These are phyloP conservation scores for Penicillium sp. DNA, from an alignment of 2,329 filamentous ascomycete genomes.

Conservation along the genomic window DNA sequence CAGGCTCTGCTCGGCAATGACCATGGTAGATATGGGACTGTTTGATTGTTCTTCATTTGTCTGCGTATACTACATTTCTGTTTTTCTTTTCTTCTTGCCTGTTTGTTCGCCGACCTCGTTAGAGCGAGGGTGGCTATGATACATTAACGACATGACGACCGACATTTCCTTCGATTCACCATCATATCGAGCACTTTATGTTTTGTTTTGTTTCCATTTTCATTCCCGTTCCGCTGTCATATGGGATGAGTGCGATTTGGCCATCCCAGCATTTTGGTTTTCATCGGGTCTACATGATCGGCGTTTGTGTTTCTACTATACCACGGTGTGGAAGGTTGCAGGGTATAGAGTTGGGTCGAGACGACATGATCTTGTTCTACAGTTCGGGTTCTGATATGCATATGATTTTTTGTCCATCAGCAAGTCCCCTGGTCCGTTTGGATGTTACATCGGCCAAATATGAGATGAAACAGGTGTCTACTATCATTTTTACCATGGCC, in stretches of 20 bases:
- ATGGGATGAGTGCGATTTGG: neutral
- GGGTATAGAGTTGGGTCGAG: neutral
- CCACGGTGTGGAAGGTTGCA: neutral
- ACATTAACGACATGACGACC: slow-evolving; percentile 14
- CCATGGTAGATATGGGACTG: slow-evolving; percentile 38
- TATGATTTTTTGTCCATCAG: no score
- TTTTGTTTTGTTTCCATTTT: neutral
- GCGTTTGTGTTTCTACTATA: neutral
- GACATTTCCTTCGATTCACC: neutral
- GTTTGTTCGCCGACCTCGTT: neutral
- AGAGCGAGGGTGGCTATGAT: neutral
- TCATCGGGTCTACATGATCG: neutral
- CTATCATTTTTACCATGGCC: neutral
- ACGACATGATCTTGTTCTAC: neutral
- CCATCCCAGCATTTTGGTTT: neutral
- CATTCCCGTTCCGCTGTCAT: neutral
- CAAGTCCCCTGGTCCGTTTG: no score
- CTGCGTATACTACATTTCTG: neutral
- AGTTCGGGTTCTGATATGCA: neutral
- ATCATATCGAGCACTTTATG: neutral
- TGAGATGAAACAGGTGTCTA: no score
- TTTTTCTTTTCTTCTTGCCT: neutral
- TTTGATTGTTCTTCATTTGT: slow-evolving; percentile 25
- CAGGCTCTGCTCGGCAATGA: slow-evolving; percentile 36
- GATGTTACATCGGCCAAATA: no score